Evolutionary conservation across 1,284 basidiomycete genomes (phyloP).

Genomic region (Marasmius tenuissimus): DNA sequence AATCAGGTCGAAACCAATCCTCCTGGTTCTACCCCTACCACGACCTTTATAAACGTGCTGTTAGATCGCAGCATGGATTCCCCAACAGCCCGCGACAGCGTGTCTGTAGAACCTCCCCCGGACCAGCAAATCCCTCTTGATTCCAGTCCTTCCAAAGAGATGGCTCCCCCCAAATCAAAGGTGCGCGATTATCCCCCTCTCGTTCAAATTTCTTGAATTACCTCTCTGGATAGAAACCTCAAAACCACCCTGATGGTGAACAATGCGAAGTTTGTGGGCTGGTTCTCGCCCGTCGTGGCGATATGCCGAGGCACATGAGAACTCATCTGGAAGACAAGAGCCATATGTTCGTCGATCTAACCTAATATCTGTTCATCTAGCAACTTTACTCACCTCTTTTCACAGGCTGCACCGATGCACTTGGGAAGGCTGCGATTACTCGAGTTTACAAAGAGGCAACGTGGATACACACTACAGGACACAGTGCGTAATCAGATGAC

Average conservation of each 20-base stretch:
- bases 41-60: background rate
- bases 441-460: slow-evolving; percentile 2
- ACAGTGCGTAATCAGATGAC: background rate
- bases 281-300: background rate
- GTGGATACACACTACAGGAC: slow-evolving; percentile 6
- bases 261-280: slow-evolving; percentile 5
- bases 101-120: background rate
- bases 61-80: background rate
- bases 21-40: background rate
- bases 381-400: too few relatives aligned
- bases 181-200: background rate
- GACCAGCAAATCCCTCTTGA: background rate
- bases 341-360: background rate
- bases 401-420: slow-evolving; percentile 1
- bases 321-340: slow-evolving; percentile 1
- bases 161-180: slow-evolving; percentile 1
- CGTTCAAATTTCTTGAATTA: background rate
- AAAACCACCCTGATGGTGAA: background rate
- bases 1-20: background rate
- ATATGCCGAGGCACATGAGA: slow-evolving; percentile 7
- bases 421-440: slow-evolving; percentile 1
- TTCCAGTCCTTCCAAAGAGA: background rate
- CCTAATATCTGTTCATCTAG: background rate
- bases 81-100: background rate
- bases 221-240: background rate